phyloP scores from a whole-genome alignment of 1,284 basidiomycete genomes.

The Chalciporus sp. region DNA sequence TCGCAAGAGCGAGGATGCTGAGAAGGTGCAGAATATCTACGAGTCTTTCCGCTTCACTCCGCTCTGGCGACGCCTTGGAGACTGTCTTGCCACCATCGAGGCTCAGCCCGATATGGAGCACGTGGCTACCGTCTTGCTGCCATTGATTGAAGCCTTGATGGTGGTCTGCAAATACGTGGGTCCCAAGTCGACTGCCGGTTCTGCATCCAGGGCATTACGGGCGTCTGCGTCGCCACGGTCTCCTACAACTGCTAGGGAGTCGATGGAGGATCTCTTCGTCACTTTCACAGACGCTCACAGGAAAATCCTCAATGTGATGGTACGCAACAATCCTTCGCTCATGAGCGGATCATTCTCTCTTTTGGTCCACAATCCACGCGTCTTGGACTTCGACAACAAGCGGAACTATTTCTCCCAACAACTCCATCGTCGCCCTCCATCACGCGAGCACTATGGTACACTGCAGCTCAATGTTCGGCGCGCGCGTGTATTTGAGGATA shows the following conservation, averaged over 20 bases:
- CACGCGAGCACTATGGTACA: constrained; percentile 80
- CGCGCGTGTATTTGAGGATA: constrained; percentile 95
- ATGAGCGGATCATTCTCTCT: constrained; percentile 99
- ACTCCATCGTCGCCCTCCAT: constrained; percentile 82
- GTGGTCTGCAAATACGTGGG: constrained; percentile 96
- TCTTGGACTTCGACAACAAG: constrained; percentile 99
- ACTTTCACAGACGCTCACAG: constrained; percentile 94
- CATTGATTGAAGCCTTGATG: constrained; percentile 94
- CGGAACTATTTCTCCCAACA: constrained; percentile 98
- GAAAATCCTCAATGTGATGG: constrained; percentile 96
- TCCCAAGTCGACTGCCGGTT: constrained; percentile 50
- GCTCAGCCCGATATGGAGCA: constrained; percentile 81
- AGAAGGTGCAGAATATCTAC: constrained; percentile 85
- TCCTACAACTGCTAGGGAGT: constrained; percentile 65
- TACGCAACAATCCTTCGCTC: constrained; percentile 95
- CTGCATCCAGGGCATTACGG: constrained; percentile 50
- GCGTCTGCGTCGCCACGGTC: constrained; percentile 68
- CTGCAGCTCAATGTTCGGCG: constrained; percentile 93
- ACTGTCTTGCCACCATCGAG: constrained; percentile 83
- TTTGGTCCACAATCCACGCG: constrained; percentile 93
- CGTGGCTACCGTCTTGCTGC: constrained; percentile 87
- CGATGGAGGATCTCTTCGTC: constrained; percentile 89
- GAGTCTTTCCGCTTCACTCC: constrained; percentile 85
- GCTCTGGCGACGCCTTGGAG: constrained; percentile 85
- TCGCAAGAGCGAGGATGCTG: constrained; percentile 57